A percentile compares a stretch with the other conserved stretches of the same genome.
Evolutionary conservation across 345 rosid genomes (phyloP).

Genomic region (Crucihimalaya himalaica): DNA sequence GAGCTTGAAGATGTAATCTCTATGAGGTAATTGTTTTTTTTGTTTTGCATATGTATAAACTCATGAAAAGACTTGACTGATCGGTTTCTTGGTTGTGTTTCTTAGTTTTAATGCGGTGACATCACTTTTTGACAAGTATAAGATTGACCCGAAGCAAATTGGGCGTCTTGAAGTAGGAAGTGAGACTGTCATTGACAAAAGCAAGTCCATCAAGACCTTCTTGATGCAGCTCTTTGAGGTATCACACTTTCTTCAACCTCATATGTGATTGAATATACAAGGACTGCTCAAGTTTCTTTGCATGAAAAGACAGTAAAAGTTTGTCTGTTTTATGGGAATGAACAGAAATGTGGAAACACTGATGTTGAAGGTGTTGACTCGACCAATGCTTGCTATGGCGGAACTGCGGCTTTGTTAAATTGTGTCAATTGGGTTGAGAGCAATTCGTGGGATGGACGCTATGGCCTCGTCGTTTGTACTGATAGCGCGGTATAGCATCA

Average conservation of each 20-base stretch:
- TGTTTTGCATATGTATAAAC: not conserved
- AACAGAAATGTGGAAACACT: slow-evolving; percentile 88
- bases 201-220: slow-evolving; percentile 98
- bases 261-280: not conserved
- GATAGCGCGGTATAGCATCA: slow-evolving; percentile 89
- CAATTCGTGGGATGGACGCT: slow-evolving; percentile 98
- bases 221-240: slow-evolving; percentile 99
- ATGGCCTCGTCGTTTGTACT: slow-evolving; percentile 93
- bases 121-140: slow-evolving; percentile 90
- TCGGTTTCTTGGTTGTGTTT: slow-evolving; percentile 21
- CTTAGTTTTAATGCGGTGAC: slow-evolving; percentile 85
- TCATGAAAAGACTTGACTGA: slow-evolving; percentile 14
- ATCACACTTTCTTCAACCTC: not conserved
- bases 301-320: not conserved
- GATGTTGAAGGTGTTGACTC: slow-evolving; percentile 99
- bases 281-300: not conserved
- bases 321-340: slow-evolving; percentile 27
- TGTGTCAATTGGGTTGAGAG: slow-evolving; percentile 99
- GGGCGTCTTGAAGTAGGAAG: slow-evolving; percentile 99
- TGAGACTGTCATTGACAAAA: slow-evolving; percentile 98
- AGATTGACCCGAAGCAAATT: slow-evolving; percentile 85
- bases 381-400: slow-evolving; percentile 97
- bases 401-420: slow-evolving; percentile 96
- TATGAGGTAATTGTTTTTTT: slow-evolving; percentile 56
- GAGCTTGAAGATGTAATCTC: slow-evolving; percentile 99